A percentile compares a stretch with the other conserved stretches of the same genome.
These are phyloP conservation scores for Melampsora americana DNA, from an alignment of 1,284 basidiomycete species.

Conservation along the genomic window DNA sequence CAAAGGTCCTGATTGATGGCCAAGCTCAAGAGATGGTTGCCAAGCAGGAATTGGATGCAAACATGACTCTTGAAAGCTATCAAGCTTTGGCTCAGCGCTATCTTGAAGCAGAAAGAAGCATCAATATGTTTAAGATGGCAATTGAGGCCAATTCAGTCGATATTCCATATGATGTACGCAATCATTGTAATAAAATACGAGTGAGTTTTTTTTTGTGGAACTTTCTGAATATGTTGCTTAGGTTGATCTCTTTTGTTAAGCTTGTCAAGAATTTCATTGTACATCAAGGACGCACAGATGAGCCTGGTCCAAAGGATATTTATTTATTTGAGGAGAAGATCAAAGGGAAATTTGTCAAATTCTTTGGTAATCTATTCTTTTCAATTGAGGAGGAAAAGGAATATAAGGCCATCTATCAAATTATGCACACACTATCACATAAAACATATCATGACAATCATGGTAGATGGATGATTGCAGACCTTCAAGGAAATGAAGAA, in stretches of 20 bases:
- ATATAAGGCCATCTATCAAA: background rate
- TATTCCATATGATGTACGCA: background rate
- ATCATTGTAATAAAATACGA: background rate
- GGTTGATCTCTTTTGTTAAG: background rate
- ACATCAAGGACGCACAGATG: background rate
- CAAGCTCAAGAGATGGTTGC: background rate
- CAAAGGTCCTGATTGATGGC: background rate
- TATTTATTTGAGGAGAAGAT: conserved; percentile 4
- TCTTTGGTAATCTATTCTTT: background rate
- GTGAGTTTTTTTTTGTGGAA: background rate
- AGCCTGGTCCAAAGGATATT: background rate
- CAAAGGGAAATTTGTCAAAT: background rate
- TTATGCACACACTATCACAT: background rate
- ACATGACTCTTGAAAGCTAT: background rate
- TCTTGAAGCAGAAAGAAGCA: background rate
- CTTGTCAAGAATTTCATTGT: background rate
- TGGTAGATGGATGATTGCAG: conserved; percentile 6
- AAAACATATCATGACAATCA: background rate
- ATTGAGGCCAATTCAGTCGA: background rate
- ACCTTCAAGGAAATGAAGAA: background rate
- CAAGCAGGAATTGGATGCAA: background rate
- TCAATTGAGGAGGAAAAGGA: background rate
- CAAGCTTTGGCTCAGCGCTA: background rate
- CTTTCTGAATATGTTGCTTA: background rate
- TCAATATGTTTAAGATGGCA: background rate